A percentile compares a stretch with the other conserved stretches of the same genome.
phyloP scores from a whole-genome alignment of 139 green algal species.

The Closterium sp. region DNA sequence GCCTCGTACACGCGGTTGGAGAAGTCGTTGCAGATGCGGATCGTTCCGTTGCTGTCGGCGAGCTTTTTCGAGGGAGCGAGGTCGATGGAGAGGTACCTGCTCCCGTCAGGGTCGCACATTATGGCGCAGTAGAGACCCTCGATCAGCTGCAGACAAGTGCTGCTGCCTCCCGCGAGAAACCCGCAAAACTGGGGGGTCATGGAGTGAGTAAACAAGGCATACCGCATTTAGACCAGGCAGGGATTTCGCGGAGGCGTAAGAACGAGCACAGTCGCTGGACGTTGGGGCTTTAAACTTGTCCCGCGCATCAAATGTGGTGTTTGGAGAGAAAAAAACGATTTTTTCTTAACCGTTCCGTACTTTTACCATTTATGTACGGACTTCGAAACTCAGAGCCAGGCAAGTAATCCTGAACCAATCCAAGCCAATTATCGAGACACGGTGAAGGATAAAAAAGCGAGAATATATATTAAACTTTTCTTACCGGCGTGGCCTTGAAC shows the following conservation, averaged over 20 bases:
- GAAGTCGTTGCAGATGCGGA: background rate
- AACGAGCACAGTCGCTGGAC: too few relatives aligned
- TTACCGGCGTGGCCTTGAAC: background rate
- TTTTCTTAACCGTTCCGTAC: too few relatives aligned
- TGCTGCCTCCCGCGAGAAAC: background rate
- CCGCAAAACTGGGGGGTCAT: background rate
- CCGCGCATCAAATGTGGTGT: background rate
- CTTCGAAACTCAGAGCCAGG: too few relatives aligned
- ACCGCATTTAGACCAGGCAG: too few relatives aligned
- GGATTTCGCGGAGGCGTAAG: too few relatives aligned
- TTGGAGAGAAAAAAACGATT: too few relatives aligned
- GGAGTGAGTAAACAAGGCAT: too few relatives aligned
- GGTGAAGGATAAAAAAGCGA: too few relatives aligned
- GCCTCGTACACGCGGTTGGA: background rate
- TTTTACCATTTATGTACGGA: too few relatives aligned
- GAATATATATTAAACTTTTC: too few relatives aligned
- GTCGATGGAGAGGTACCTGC: background rate
- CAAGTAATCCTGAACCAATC: too few relatives aligned
- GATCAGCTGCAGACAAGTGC: background rate
- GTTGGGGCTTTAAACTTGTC: background rate
- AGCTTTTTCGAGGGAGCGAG: background rate
- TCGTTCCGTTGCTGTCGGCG: background rate
- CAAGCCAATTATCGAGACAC: too few relatives aligned
- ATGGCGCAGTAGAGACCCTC: background rate
- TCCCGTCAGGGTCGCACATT: background rate